Base-by-base conservation (phyloP, 768 basidiomycete species). In the Rhodosporidiobolus sp. region DNA sequence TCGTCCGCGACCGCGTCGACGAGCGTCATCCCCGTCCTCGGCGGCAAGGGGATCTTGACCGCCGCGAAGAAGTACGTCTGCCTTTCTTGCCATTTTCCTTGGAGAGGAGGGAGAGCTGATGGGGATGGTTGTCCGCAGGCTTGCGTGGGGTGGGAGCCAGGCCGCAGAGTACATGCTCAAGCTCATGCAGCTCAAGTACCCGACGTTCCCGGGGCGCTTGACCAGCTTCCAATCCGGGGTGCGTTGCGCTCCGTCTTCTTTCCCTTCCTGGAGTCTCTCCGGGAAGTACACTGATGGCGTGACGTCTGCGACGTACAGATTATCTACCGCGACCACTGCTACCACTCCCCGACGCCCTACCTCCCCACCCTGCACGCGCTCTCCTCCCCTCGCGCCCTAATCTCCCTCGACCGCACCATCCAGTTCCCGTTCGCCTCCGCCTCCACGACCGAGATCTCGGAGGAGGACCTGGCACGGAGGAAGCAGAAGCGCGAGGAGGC, bases 1-100 rank as follows among this genome's bases (percentile, higher is more conserved):
- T 95, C 91, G 6, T 90, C 97, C 83, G 94, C 94, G 73, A 90
- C 92, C 32, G 88, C 92, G 4, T 90, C 90, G 3, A 98, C 94
- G 0, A 90, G 91, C 11, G 86, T 98, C 4, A 88, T 98, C 17
- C 96, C 96, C 8, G 86, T 99, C 6, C 81, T 97, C 16, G 81
- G 84, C 62, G 94, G 96, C 2, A 89, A 85, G 76, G 92, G 91
- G 0, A 85, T 95, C 65, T 83, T 97, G 80, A 90, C 88, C 78
- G 87, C 90, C 72, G 87, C 92, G 0, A 94, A 95, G 81, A 74
- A 77, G 76, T 77, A 53, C 54, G 67, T 53, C 49, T 45, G 16
- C 49, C 22, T 50, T 26, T 64, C 22, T 28, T 38, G 30, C 24
- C 43, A 35, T 11, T 46, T 34, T 16, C 5, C 12, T 10, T 35